A percentile compares a stretch with the other conserved stretches of the same genome.
These are phyloP conservation scores for Xylaria sp. DNA, from an alignment of 2,329 filamentous ascomycete genomes.

Conservation along the genomic window DNA sequence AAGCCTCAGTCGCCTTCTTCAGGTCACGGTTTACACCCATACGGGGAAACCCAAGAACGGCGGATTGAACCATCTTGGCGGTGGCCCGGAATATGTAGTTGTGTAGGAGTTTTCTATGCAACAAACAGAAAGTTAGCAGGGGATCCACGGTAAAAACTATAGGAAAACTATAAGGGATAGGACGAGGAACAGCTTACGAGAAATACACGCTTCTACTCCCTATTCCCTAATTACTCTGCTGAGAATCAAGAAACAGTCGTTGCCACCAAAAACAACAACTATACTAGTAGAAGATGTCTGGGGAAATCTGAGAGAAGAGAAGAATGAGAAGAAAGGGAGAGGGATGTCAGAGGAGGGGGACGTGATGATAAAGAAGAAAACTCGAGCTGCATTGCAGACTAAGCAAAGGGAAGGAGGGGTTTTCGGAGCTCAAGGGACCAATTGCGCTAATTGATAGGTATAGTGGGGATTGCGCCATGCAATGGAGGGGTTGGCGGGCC, in stretches of 20 bases:
- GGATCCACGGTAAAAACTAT: neutral
- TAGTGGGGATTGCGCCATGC: slow-evolving; percentile 29
- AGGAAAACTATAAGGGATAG: neutral
- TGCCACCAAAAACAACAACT: slow-evolving; percentile 39
- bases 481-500: slow-evolving; percentile 33
- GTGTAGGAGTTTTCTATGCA: slow-evolving; percentile 41
- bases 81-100: slow-evolving; percentile 46
- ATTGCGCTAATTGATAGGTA: slow-evolving; percentile 20
- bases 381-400: slow-evolving; percentile 29
- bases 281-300: slow-evolving; percentile 33
- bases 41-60: slow-evolving; percentile 97
- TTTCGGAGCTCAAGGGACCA: slow-evolving; percentile 37
- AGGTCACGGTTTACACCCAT: slow-evolving; percentile 99
- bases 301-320: slow-evolving; percentile 29
- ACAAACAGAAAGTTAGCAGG: slow-evolving; percentile 28
- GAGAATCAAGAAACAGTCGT: slow-evolving; percentile 36
- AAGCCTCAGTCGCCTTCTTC: slow-evolving; percentile 99
- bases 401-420: slow-evolving; percentile 34
- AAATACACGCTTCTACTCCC: slow-evolving; percentile 45
- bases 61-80: slow-evolving; percentile 71
- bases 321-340: slow-evolving; percentile 25
- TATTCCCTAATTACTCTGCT: slow-evolving; percentile 39
- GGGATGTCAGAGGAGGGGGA: slow-evolving; percentile 34
- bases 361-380: slow-evolving; percentile 36
- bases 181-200: slow-evolving; percentile 39